Conservation (phyloP, 805 yeast species). For the Naumovozyma castellii region DNA sequence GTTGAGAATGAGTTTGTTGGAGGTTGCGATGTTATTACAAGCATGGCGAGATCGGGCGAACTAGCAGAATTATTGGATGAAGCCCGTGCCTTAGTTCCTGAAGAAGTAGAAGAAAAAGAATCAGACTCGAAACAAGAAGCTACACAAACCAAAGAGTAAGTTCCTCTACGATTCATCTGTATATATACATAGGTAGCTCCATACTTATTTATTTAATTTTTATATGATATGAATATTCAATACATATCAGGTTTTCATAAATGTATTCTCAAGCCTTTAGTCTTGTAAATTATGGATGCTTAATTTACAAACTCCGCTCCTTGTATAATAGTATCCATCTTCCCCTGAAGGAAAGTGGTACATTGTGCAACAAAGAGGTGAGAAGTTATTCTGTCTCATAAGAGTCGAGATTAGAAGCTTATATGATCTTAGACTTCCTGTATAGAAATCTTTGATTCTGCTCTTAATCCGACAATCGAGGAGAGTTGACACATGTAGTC, state of each 20-base stretch:
- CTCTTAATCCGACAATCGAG: too few relatives aligned
- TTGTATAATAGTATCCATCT: neutral
- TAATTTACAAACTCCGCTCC: conserved; percentile 34
- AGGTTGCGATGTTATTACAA: conserved; percentile 90
- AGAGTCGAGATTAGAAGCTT: too few relatives aligned
- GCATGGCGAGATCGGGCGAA: conserved; percentile 90
- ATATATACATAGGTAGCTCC: conserved; percentile 3
- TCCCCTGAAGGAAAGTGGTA: neutral
- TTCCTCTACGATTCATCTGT: neutral
- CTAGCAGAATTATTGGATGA: conserved; percentile 73
- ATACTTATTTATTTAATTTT: conserved; percentile 9
- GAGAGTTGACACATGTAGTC: too few relatives aligned
- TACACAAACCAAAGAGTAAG: neutral
- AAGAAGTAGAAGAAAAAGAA: conserved; percentile 15
- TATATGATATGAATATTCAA: too few relatives aligned
- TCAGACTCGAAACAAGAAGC: neutral
- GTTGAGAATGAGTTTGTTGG: conserved; percentile 89
- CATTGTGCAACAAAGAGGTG: neutral
- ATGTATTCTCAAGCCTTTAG: conserved; percentile 36
- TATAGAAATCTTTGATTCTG: too few relatives aligned
- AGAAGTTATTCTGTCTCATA: neutral
- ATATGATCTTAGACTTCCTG: too few relatives aligned
- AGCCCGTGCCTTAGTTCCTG: conserved; percentile 71
- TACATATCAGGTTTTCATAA: too few relatives aligned
- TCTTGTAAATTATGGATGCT: conserved; percentile 28